Conservation (phyloP, 305 asterid species). For the Ilex paraguariensis region DNA sequence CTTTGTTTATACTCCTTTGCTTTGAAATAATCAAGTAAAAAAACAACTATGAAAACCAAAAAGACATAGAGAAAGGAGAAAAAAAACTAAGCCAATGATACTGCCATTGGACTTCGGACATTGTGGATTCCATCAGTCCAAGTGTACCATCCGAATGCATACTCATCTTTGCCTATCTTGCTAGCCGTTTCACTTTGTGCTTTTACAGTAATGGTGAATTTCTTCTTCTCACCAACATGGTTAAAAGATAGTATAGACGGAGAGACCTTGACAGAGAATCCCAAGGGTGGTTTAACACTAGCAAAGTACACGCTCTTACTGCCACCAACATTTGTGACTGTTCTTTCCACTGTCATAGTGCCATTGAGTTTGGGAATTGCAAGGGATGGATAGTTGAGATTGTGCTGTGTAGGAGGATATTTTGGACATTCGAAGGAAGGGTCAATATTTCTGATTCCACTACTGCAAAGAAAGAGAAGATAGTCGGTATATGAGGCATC, state of each 20-base stretch:
- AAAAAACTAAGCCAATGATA: conserved; percentile 28
- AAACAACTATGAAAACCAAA: too few relatives aligned
- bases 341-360: conserved; percentile 42
- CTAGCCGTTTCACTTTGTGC: conserved; percentile 13
- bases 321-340: conserved; percentile 71
- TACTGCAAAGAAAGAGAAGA: conserved; percentile 52
- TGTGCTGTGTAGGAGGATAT: conserved; percentile 24
- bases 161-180: conserved; percentile 27
- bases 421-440: conserved; percentile 47
- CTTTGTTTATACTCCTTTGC: too few relatives aligned
- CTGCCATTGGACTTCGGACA: conserved; percentile 51
- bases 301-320: conserved; percentile 44
- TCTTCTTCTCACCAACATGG: conserved; percentile 40
- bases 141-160: conserved; percentile 51
- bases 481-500: conserved; percentile 71
- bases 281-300: conserved; percentile 51
- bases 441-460: conserved; percentile 24
- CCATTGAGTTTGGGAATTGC: conserved; percentile 56
- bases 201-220: conserved; percentile 57
- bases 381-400: conserved; percentile 74
- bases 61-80: too few relatives aligned
- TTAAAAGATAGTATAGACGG: conserved; percentile 56
- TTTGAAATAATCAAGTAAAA: too few relatives aligned
- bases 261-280: conserved; percentile 49
- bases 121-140: conserved; percentile 53